Base-by-base conservation (phyloP, 495 filamentous ascomycete genomes). In the Aspergillus kassunensis region DNA sequence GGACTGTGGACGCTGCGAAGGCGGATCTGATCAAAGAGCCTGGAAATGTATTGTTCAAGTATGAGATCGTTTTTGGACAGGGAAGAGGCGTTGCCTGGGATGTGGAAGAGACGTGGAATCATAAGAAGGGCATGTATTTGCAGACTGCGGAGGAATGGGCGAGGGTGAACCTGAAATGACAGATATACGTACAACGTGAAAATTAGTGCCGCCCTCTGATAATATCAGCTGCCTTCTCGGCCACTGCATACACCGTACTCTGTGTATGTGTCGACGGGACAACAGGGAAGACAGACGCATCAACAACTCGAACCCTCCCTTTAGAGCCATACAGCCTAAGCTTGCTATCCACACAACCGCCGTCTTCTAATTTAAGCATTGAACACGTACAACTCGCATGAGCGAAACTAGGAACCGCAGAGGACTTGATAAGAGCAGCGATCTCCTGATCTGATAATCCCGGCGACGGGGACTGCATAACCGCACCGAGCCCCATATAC, bases 51-150 rank as follows among this genome's bases (percentile, higher is more conserved):
- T 60, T 83, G 59, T 58, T 71, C 35, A 85, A 81, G 67, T 87
- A 88, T 60, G 61, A 79, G 54, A 65, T 74, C 37, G 73, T 82
- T 6, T 88, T 85, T 74, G 81, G 75, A 0, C 65, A 72, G 36
- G 79, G 81, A 3, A 63, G 60, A 10, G 84, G 84, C 2, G 79
- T 84, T 0, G 66, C 72, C 16, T 88, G 84, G 84, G 74, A 78
- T 44, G 57, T 69, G 64, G 62, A 70, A 8, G 56, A 49, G 51
- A 79, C 76, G 46, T 63, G 73, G 59, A 83, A 82, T 63, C 42
- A 46, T n/a, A 43, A 69, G 59, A 58, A 58, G 39, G 75, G 73
- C 9, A 68, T 82, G 11, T 43, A 55, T 30, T 44, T 77, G 49
- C 55, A 59, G 36, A 67, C 63, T 2, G 63, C 78, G 27, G 65